Base-by-base conservation (phyloP, 139 green algal genomes). In the Coccomyxa sp. region DNA sequence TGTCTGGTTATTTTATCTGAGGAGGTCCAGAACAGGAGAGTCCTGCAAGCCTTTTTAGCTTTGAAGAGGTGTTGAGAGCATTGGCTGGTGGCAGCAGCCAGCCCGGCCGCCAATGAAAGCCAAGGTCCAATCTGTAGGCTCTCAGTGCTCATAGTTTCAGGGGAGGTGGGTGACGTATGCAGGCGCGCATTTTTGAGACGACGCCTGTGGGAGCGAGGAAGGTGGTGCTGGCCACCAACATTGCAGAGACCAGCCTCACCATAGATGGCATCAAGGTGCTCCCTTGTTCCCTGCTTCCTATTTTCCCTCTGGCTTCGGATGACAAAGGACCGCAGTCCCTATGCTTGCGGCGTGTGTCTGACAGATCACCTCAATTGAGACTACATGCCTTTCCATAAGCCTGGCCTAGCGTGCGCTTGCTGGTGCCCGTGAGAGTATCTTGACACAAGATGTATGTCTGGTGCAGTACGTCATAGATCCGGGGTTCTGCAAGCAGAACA, bases 191-290 rank as follows among this genome's bases (percentile, higher is more conserved):
- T 80, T 99, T 99, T 80, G 96, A 99, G 89, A 76, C 90, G 18
- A 97, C 96, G 1, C 96, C 96, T 0, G 75, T 84, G 18, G 93
- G 94, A 24, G 93, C 93, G 0, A 88, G 94, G 75, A 98, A 99
- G 85, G 85, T 98, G 8, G 96, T 99, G 34, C 85, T 99, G 73
- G 96, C 96, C 36, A 99, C 96, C 74, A 99, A 99, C 90, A 99
- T 99, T 79, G 95, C 95, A 0, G 96, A 99, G 89, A 99, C 96
- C 0, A 94, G 84, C 0, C 85, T 99, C 12, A 99, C 96, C 10
- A 99, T 99, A 75, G 94, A 98, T 74, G 96, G 96, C 70, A 98
- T 99, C 83, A 88, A 89, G 82, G 89, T 93, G 68, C n/a, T n/a
- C n/a, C n/a, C n/a, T n/a, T n/a, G n/a, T n/a, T n/a, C n/a, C n/a